These are phyloP conservation scores for Tulasnella sp. DNA, from an alignment of 768 basidiomycete species.

Conservation along the genomic window DNA sequence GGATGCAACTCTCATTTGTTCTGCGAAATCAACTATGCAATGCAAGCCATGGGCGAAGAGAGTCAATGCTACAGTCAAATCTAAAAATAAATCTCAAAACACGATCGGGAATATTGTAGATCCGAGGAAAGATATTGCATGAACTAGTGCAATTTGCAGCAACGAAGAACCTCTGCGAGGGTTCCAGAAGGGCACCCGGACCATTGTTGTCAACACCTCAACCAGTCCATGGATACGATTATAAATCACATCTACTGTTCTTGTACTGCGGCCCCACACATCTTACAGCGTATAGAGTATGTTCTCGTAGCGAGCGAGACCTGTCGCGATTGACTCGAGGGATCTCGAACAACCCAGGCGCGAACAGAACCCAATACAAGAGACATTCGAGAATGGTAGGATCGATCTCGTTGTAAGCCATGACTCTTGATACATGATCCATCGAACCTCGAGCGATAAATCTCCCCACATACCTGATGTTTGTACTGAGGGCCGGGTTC, in stretches of 20 bases:
- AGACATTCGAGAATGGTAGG: not conserved
- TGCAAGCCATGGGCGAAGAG: no score
- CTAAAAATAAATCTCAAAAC: no score
- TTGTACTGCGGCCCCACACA: not conserved
- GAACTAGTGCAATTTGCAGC: no score
- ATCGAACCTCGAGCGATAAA: not conserved
- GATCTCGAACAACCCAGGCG: not conserved
- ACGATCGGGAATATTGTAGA: no score
- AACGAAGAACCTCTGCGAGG: no score
- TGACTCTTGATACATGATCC: no score
- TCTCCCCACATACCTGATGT: not conserved
- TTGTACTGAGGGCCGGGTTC: not conserved
- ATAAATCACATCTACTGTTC: not conserved
- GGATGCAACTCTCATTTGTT: no score
- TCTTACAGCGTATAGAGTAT: not conserved
- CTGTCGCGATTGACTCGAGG: not conserved
- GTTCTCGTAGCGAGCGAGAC: not conserved
- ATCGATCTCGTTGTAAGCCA: not conserved
- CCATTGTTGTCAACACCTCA: not conserved
- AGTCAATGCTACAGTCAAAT: no score
- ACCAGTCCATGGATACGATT: not conserved
- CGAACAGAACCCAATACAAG: not conserved
- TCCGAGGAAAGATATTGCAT: no score
- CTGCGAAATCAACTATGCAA: no score
- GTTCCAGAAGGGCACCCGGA: not conserved